phyloP scores from a whole-genome alignment of 805 yeast species.

The Ogataea philodendri region DNA sequence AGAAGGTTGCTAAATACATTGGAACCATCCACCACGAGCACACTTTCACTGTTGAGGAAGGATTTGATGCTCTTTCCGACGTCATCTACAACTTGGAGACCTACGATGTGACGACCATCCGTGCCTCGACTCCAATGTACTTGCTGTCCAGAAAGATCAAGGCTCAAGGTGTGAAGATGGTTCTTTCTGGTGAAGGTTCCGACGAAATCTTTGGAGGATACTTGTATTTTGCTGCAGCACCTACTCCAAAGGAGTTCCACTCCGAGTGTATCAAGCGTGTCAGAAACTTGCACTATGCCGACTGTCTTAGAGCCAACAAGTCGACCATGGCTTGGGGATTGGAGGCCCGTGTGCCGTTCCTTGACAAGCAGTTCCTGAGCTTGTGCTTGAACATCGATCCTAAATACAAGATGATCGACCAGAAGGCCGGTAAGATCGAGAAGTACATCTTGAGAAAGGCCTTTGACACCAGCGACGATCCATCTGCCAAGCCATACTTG shows the following conservation, averaged over 20 bases:
- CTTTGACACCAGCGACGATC: conserved; percentile 87
- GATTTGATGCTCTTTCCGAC: conserved; percentile 91
- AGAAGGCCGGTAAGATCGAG: conserved; percentile 75
- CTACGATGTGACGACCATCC: conserved; percentile 95
- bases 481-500: conserved; percentile 75
- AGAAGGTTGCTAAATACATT: conserved; percentile 92
- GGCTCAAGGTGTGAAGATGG: conserved; percentile 99
- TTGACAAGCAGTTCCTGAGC: conserved; percentile 90
- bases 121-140: conserved; percentile 99
- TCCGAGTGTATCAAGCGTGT: conserved; percentile 93
- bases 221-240: conserved; percentile 96
- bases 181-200: conserved; percentile 96
- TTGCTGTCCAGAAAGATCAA: conserved; percentile 92
- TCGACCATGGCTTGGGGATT: conserved; percentile 99
- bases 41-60: conserved; percentile 95
- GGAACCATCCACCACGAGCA: conserved; percentile 98
- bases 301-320: conserved; percentile 98
- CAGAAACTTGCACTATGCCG: conserved; percentile 95
- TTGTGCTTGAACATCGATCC: conserved; percentile 95
- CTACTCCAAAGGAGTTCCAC: conserved; percentile 90
- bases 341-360: conserved; percentile 99
- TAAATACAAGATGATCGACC: conserved; percentile 79
- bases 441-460: conserved; percentile 97
- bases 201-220: conserved; percentile 99
- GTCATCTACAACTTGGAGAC: conserved; percentile 96